A percentile compares a stretch with the other conserved stretches of the same genome.
phyloP scores from a whole-genome alignment of 352 stramenopile species.

The Phytopythium oedochilum region DNA sequence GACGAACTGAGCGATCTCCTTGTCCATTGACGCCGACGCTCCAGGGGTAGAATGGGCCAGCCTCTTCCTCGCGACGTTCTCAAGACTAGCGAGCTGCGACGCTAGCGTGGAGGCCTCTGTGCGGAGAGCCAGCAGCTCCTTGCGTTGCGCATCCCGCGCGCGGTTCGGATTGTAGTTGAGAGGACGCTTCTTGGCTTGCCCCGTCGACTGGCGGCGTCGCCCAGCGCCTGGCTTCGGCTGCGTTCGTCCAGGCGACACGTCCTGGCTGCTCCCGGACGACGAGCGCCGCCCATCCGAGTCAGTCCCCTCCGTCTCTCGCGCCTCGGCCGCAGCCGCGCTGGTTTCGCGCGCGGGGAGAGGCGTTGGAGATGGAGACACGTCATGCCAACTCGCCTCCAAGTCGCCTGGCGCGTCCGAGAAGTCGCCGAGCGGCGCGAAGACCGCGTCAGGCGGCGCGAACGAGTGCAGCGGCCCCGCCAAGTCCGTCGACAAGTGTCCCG shows the following conservation, averaged over 20 bases:
- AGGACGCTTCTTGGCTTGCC: conserved; percentile 6
- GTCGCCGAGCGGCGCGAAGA: background rate
- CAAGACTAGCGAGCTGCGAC: background rate
- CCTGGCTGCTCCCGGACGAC: background rate
- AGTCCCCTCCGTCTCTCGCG: background rate
- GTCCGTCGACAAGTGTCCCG: background rate
- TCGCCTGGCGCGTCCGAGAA: background rate
- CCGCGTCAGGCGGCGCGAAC: background rate
- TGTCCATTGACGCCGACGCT: background rate
- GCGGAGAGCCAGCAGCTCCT: conserved; percentile 25
- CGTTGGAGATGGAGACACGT: too few relatives aligned
- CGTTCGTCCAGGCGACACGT: background rate
- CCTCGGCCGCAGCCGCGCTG: too few relatives aligned
- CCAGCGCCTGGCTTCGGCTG: background rate
- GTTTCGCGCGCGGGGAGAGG: too few relatives aligned
- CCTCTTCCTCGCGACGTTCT: too few relatives aligned
- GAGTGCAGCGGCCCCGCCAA: background rate
- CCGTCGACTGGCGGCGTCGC: background rate
- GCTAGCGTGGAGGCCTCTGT: background rate
- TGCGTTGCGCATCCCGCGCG: conserved; percentile 27
- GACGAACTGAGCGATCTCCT: background rate
- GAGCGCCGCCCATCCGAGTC: background rate
- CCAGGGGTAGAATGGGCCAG: too few relatives aligned
- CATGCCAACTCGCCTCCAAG: background rate
- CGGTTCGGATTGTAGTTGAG: conserved; percentile 34